Base-by-base conservation (phyloP, 495 filamentous ascomycete species). In the Rusavskia elegans region DNA sequence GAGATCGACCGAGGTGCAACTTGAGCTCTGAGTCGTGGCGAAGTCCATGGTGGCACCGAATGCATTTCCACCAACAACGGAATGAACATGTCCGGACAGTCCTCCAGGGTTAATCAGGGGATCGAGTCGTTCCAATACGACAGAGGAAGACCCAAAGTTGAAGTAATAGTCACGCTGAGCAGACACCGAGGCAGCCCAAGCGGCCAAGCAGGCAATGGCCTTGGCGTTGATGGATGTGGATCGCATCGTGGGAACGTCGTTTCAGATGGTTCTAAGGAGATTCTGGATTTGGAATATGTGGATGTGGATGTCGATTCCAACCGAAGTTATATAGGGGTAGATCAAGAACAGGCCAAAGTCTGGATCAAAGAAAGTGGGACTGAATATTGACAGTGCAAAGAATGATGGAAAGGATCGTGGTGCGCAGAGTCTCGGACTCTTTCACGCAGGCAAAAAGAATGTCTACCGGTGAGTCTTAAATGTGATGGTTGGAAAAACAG, bases 31-130 rank as follows among this genome's bases (percentile, higher is more conserved):
- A 11, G 84, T 71, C 27, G 69, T 61, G 45, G 75, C 65, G 51
- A 79, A 84, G 41, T 70, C 70, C 69, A 80, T 81, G 42, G 63
- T 71, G 59, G 83, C 69, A 52, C 75, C 72, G 59, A 89, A 88
- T 51, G 76, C 82, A 65, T 75, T 85, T 53, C 84, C 85, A 19
- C 89, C 88, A 57, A 82, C 75, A 53, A 89, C 77, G 8, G 78
- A 74, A 57, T 95, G 88, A 17, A 80, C 78, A 66, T 95, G 89
- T 50, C 66, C 61, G n/a, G 80, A 71, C 5, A 76, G 59, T 5
- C 45, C 54, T 3, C 79, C 79, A 14, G 78, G 79, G 56, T 66
- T 64, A 20, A 87, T 68, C 40, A 93, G 69, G 6, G 88, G 87
- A 60, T 95, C 88, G 41, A 83, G 68, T 37, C 84, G 74, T 50